Evolutionary conservation across 2,329 filamentous ascomycete species (phyloP).

Genomic region (Colletotrichum sp.): DNA sequence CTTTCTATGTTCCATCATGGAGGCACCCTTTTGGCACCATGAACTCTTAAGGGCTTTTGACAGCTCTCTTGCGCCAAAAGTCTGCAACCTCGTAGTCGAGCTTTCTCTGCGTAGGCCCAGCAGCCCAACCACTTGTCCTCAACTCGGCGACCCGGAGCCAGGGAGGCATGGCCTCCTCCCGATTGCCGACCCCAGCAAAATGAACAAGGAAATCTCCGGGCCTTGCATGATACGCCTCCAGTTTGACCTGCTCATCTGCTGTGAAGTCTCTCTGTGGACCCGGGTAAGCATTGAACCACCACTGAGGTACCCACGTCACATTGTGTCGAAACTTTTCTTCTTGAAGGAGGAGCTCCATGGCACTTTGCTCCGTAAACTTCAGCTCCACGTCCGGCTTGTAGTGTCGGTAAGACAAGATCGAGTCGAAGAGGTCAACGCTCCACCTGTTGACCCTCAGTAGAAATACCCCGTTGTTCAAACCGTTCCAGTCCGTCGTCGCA

Average conservation of each 20-base stretch:
- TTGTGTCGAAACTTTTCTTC: slow-evolving; percentile 7
- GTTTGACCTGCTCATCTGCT: not conserved
- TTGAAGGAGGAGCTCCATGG: slow-evolving; percentile 22
- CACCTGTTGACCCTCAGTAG: slow-evolving; percentile 19
- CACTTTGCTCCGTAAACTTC: slow-evolving; percentile 21
- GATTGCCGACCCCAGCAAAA: not conserved
- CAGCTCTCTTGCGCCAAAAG: not conserved
- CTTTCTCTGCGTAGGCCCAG: not conserved
- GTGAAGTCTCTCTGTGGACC: not conserved
- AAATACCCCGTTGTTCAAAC: slow-evolving; percentile 25
- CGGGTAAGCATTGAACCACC: slow-evolving; percentile 25
- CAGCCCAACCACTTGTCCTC: not conserved
- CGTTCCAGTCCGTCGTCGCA: slow-evolving; percentile 20
- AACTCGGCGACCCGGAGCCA: not conserved
- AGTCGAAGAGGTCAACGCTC: slow-evolving; percentile 23
- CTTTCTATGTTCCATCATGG: not conserved
- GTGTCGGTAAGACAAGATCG: slow-evolving; percentile 20
- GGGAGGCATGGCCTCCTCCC: not conserved
- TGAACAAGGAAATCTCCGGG: not conserved
- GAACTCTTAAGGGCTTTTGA: not conserved
- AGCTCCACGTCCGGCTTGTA: slow-evolving; percentile 18
- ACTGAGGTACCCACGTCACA: slow-evolving; percentile 18
- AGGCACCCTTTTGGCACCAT: not conserved
- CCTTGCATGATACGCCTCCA: not conserved
- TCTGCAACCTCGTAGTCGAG: not conserved